These are phyloP conservation scores for Mucor ambiguus DNA, from an alignment of 371 early-diverging fungal species.

Conservation along the genomic window DNA sequence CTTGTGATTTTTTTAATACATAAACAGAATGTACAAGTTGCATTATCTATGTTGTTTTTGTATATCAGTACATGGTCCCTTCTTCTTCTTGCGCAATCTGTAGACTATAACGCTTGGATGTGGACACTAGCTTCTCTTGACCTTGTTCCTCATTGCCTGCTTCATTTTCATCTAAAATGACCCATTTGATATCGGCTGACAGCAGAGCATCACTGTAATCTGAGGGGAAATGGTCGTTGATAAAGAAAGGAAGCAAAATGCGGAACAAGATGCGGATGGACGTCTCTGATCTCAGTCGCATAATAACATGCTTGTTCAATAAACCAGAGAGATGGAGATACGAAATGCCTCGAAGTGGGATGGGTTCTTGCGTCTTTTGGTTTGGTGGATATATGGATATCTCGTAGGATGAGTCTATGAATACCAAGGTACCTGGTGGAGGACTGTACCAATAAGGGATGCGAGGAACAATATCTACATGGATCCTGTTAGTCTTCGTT, in stretches of 20 bases:
- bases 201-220: slow-evolving; percentile 54
- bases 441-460: slow-evolving; percentile 53
- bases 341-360: slow-evolving; percentile 55
- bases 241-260: slow-evolving; percentile 53
- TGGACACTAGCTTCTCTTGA: not conserved
- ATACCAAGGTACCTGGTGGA: slow-evolving; percentile 59
- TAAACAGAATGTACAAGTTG: not conserved
- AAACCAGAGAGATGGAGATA: slow-evolving; percentile 60
- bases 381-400: slow-evolving; percentile 34
- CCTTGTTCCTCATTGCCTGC: slow-evolving; percentile 13
- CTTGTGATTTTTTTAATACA: not conserved
- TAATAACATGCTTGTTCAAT: slow-evolving; percentile 48
- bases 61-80: not conserved
- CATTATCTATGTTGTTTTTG: slow-evolving; percentile 8
- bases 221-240: slow-evolving; percentile 61
- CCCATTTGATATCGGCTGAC: slow-evolving; percentile 42
- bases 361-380: slow-evolving; percentile 27
- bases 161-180: slow-evolving; percentile 44
- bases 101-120: slow-evolving; percentile 1
- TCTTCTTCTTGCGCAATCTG: slow-evolving; percentile 6
- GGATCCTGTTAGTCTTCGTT: not conserved
- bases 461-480: slow-evolving; percentile 52
- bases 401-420: slow-evolving; percentile 51
- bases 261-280: slow-evolving; percentile 52
- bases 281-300: slow-evolving; percentile 48